Evolutionary conservation across 495 filamentous ascomycete genomes (phyloP).

Genomic region (Penicillium crystallinum): DNA sequence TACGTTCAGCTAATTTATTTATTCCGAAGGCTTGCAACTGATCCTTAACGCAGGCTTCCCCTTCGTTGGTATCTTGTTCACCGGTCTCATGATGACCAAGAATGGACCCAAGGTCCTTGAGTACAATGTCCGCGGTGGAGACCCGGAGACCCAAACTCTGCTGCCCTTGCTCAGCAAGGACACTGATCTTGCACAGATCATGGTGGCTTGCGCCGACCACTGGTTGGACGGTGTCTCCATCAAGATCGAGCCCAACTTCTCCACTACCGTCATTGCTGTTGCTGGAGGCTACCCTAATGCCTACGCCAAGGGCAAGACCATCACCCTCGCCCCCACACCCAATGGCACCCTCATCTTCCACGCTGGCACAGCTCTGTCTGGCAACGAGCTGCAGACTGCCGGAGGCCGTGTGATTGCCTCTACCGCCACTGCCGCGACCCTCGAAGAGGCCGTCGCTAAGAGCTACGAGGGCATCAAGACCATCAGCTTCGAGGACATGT

Average conservation of each 20-base stretch:
- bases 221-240: constrained; percentile 67
- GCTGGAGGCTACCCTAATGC: constrained; percentile 91
- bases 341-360: constrained; percentile 76
- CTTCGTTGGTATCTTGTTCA: constrained; percentile 87
- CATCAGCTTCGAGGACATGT: constrained; percentile 86
- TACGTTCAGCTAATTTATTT: constrained; percentile 10
- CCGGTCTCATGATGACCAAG: constrained; percentile 91
- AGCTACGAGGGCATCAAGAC: constrained; percentile 75
- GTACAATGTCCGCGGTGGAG: constrained; percentile 95
- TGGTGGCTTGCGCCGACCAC: constrained; percentile 77
- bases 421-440: constrained; percentile 66
- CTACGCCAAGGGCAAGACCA: constrained; percentile 76
- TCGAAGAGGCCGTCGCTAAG: constrained; percentile 75
- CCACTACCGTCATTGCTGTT: constrained; percentile 88
- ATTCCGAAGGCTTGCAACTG: neutral
- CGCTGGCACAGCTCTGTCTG: constrained; percentile 73
- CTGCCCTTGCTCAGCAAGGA: constrained; percentile 73
- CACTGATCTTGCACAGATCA: constrained; percentile 84
- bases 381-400: constrained; percentile 59
- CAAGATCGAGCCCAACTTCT: constrained; percentile 61
- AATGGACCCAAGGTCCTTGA: constrained; percentile 84
- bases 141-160: constrained; percentile 93
- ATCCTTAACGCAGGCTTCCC: constrained; percentile 45
- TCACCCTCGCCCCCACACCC: constrained; percentile 50
- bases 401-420: constrained; percentile 91